Evolutionary conservation across 495 filamentous ascomycete genomes (phyloP), one percentile per base, ranked within the genome.

Genomic region (Talaromyces stipitatus): DNA sequence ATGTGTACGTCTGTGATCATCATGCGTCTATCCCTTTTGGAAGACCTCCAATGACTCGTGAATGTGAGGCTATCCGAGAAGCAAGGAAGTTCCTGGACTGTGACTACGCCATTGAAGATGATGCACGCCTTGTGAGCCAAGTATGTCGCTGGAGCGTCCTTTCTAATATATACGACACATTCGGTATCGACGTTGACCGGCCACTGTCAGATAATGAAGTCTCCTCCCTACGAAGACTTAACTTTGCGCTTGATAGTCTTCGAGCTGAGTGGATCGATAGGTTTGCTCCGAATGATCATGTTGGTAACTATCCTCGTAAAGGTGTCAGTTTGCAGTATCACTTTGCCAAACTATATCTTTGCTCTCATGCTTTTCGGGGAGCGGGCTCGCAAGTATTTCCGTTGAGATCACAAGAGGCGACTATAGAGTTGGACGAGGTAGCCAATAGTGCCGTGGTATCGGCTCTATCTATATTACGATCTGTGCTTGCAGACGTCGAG

Each of bases 121-220:
- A 62, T 46, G 54, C 55, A 9, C 47, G 58, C 6, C 52, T 69
- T 2, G 56, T 66, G 41, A 66, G 66, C 20, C 64, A 67, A 41
- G 65, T 69, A 11, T 36, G 61, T 8, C 54, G 60, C 22, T 69
- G 66, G 66, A 58, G 50, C 2, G 58, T 67, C 10, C 48, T 55
- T 27, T 57, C 41, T 24, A 50, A 60, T 11, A 55, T 69, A 14
- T 67, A 64, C 38, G 65, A 64, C 10, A 64, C 56, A 3, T 69
- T 69, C 48, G 66, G 66, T 20, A 57, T 59, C 9, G 61, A 65
- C 36, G 60, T 65, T 11, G 65, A 69, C 26, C 30, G 57, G 14
- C 59, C 60, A 10, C 46, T 67, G 30, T 38, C 56, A 4, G 24
- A 14, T 6, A 29, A 29, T 14, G 24, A 57, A 45, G 29, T 61